Base-by-base conservation (phyloP, 2,329 filamentous ascomycete genomes). In the Pseudocercospora vitis region DNA sequence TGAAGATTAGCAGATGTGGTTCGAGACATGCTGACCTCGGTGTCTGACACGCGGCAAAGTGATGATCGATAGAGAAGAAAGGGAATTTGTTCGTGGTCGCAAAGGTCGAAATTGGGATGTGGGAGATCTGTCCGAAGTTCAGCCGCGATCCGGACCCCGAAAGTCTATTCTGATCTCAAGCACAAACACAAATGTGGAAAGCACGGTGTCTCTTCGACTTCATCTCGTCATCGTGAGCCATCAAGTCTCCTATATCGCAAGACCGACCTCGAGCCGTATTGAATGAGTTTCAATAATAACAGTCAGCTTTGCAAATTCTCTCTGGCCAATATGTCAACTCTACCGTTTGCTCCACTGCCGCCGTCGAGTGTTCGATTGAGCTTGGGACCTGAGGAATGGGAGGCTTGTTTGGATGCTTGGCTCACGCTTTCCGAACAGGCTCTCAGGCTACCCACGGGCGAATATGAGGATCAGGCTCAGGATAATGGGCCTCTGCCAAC, bases 351-450 rank as follows among this genome's bases (percentile, higher is more conserved):
- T 45, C 37, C 16, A n/a, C 8, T 94, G 64, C 92, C 91, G 14
- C 80, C 85, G 57, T 74, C 81, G 28, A 75, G 77, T 51, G 84
- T 90, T 75, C 84, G 84, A 65, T 80, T 81, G 61, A 80, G 81
- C 61, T 80, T 96, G 55, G 76, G 79, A 32, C 73, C 83, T 3
- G 73, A 79, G 47, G 89, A 96, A 72, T 96, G 91, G 91, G 79
- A 86, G 60, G 78, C 81, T 26, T 90, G 87, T 68, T 74, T 95
- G 42, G 81, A 87, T 58, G 85, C 89, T 29, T 96, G 90, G 90
- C 74, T 84, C 14, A 75, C 82, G 8, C 78, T 96, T 5, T 74
- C 83, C 5, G 78, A 85, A 49, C 79, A 84, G 2, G 82, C 91
- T 58, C 71, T 94, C 24, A 76, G 80, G 11, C 72, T 87, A 0